Base-by-base conservation (phyloP, 208 protist species). In the Acanthamoeba quina region DNA sequence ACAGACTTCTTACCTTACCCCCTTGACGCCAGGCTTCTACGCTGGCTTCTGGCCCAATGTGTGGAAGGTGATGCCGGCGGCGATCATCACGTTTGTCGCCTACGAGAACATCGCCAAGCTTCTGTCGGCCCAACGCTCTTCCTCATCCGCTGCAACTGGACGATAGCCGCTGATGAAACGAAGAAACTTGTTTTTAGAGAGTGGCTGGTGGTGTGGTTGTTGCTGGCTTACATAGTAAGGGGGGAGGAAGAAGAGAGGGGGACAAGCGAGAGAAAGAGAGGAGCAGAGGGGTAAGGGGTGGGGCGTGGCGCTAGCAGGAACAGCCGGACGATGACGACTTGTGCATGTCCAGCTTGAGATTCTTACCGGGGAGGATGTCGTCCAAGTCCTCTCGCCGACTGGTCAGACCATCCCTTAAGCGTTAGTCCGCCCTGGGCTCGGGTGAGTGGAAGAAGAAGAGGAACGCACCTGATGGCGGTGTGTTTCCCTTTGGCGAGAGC, bases 71-170 rank as follows among this genome's bases (percentile, higher is more conserved):
- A 44, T 96, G 19, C 95, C 95, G 1, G 68, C 26, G 49, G 90
- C 80, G 29, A 76, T 92, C n/a, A 93, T 96, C 41, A 96, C 82
- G 10, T 96, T 96, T 31, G 68, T 95, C 49, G 47, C 85, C 34
- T 96, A 96, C 58, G 95, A 96, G n/a, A 34, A 86, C 24, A 92
- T 96, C 58, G 54, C 68, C 72, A 88, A 96, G 37, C 26, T 78
- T 1, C 88, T 96, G 17, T 90, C 34, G 19, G 6, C n/a, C n/a
- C 10, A 21, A 5, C 62, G 62, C n/a, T 54, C 49, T 60, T 5
- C 56, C 15, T 24, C 56, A 60, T 24, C 6, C 56, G 21, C 56
- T n/a, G n/a, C n/a, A n/a, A n/a, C n/a, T n/a, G n/a, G n/a, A n/a
- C n/a, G n/a, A n/a, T n/a, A n/a, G n/a, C n/a, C n/a, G n/a, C n/a